Conservation (phyloP, 768 basidiomycete genomes). For the Psilocybe cubensis region DNA sequence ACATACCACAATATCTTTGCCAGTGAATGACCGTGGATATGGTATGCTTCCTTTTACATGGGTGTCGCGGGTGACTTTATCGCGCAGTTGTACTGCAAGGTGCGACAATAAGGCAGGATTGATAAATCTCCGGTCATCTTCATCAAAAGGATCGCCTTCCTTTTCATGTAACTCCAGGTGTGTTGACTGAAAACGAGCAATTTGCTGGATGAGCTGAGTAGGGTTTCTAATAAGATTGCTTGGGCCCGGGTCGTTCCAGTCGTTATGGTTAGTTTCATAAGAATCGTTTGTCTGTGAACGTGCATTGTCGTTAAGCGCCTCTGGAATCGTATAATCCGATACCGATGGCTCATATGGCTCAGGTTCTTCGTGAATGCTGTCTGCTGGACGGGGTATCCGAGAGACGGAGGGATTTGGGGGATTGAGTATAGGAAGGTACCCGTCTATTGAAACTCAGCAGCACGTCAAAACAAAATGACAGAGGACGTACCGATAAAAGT, state of each 20-base stretch:
- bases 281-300: slow-evolving; percentile 11
- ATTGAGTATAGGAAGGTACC: slow-evolving; percentile 21
- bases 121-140: slow-evolving; percentile 79
- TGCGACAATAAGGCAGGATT: slow-evolving; percentile 87
- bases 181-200: slow-evolving; percentile 33
- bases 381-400: slow-evolving; percentile 8
- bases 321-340: slow-evolving; percentile 4
- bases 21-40: slow-evolving; percentile 90
- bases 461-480: not conserved
- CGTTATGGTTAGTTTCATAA: slow-evolving; percentile 9
- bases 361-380: slow-evolving; percentile 1
- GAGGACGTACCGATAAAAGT: slow-evolving; percentile 20
- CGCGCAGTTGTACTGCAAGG: slow-evolving; percentile 84
- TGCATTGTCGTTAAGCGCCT: not conserved
- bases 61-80: slow-evolving; percentile 84
- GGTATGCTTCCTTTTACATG: slow-evolving; percentile 96
- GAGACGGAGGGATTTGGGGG: slow-evolving; percentile 10
- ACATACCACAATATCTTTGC: slow-evolving; percentile 64
- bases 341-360: not conserved
- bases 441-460: slow-evolving; percentile 8
- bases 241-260: slow-evolving; percentile 22
- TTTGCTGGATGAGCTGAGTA: slow-evolving; percentile 31
- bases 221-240: slow-evolving; percentile 24
- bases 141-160: slow-evolving; percentile 58
- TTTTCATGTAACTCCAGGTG: slow-evolving; percentile 48